Conservation (phyloP, 768 basidiomycete genomes). For the Collybia sp. region DNA sequence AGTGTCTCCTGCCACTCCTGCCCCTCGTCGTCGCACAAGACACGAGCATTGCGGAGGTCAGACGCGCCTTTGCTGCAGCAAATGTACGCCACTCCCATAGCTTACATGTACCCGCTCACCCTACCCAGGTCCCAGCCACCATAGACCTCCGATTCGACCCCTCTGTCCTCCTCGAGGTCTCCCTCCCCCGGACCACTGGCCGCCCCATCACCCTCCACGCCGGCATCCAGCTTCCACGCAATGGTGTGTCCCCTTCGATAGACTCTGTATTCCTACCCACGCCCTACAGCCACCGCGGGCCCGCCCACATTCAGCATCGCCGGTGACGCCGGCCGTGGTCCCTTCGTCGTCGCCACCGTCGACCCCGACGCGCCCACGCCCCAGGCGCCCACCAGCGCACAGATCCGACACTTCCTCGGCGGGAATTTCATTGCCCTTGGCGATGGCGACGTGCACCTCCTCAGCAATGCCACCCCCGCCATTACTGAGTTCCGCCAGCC, state of each 20-base stretch:
- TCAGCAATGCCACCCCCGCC: slow-evolving; percentile 35
- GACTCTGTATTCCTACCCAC: not conserved
- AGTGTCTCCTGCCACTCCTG: slow-evolving; percentile 9
- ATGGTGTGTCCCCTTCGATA: slow-evolving; percentile 19
- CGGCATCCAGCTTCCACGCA: slow-evolving; percentile 27
- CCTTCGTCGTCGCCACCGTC: slow-evolving; percentile 41
- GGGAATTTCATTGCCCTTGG: slow-evolving; percentile 29
- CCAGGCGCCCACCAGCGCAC: slow-evolving; percentile 31
- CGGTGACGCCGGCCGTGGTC: slow-evolving; percentile 23
- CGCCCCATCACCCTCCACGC: slow-evolving; percentile 27
- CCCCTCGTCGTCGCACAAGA: slow-evolving; percentile 18
- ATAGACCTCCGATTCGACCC: slow-evolving; percentile 28
- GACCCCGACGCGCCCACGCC: slow-evolving; percentile 53
- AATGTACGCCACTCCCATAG: slow-evolving; percentile 9
- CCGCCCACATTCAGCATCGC: slow-evolving; percentile 28
- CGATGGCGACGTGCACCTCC: not conserved
- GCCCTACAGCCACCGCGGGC: slow-evolving; percentile 33
- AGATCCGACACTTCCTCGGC: slow-evolving; percentile 46
- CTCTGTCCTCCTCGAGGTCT: slow-evolving; percentile 26
- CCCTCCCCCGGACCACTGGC: slow-evolving; percentile 23
- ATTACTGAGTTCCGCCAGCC: slow-evolving; percentile 35
- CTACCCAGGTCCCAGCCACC: slow-evolving; percentile 30
- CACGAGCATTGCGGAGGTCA: slow-evolving; percentile 13
- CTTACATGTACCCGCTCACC: too few species aligned
- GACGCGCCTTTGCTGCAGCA: slow-evolving; percentile 18